Base-by-base conservation (phyloP, 495 filamentous ascomycete species). In the Achaetomiella virescens region DNA sequence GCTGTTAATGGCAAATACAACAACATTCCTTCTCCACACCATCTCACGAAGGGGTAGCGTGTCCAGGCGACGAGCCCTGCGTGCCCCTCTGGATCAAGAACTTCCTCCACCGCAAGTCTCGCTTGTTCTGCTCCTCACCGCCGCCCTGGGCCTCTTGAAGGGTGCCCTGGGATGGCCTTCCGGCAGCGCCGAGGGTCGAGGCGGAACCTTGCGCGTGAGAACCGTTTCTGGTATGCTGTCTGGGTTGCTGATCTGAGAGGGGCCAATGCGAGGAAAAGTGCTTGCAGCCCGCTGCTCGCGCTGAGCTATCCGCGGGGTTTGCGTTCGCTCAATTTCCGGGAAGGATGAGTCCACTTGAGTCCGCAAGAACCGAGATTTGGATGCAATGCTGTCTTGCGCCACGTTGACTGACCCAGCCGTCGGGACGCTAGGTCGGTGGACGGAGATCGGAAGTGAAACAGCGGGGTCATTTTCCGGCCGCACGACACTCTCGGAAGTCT, bases 181-280 rank as follows among this genome's bases (percentile, higher is more conserved):
- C 12, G 35, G 31, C 25, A 17, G 24, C 0, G 0, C 14, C 4
- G 52, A 20, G 2, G 24, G 9, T 10, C 52, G 15, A 2, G 24
- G 52, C 12, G 22, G 14, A 31, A 14, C 21, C 14, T 6, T 40
- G n/a, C 44, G 43, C 44, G 22, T 48, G 35, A 33, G 15, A 14
- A 38, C 11, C 12, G 29, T n/a, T 20, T 56, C 57, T 1, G 57
- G 57, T 12, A 60, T 60, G 45, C 45, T 56, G 2, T 55, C 52
- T n/a, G 40, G 24, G 24, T 60, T 56, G 46, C 52, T 60, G 29
- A 37, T n/a, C 36, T 56, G 57, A 6, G 52, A 50, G 27, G 33
- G 41, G 9, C 15, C 1, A 10, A 17, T 20, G 14, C 22, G 6
- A 5, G 18, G n/a, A 4, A 27, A n/a, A 11, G 37, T 27, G 54